These are phyloP conservation scores for Sporobolomyces pararoseus DNA, from an alignment of 768 basidiomycete species.

Conservation along the genomic window DNA sequence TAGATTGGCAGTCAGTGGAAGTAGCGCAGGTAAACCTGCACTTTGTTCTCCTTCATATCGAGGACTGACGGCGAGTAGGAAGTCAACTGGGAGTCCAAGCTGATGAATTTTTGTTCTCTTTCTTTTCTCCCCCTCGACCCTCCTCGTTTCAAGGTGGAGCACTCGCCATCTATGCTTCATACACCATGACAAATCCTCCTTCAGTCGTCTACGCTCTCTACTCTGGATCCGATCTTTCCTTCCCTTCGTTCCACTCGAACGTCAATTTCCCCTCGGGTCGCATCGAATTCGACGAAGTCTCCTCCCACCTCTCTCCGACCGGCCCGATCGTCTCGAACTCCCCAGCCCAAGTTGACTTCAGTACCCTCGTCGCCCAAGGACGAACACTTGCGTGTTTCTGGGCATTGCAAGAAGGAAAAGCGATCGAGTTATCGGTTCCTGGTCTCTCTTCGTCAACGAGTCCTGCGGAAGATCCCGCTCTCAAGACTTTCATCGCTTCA, in stretches of 20 bases:
- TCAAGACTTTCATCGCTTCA: slow-evolving; percentile 8
- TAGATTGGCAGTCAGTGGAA: slow-evolving; percentile 13
- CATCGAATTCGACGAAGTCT: slow-evolving; percentile 15
- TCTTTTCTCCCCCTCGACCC: too few relatives aligned
- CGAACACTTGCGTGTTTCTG: slow-evolving; percentile 36
- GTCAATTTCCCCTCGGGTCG: slow-evolving; percentile 33
- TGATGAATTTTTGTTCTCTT: too few relatives aligned
- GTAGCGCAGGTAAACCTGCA: slow-evolving; percentile 28
- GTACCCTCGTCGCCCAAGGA: slow-evolving; percentile 17
- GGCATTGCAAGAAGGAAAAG: slow-evolving; percentile 33
- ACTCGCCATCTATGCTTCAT: slow-evolving; percentile 28
- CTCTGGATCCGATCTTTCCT: slow-evolving; percentile 27
- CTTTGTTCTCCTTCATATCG: not conserved
- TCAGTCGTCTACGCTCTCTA: slow-evolving; percentile 21
- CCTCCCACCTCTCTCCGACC: slow-evolving; percentile 12
- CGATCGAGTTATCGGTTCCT: not conserved
- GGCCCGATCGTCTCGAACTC: slow-evolving; percentile 34
- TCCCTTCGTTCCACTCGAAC: slow-evolving; percentile 29
- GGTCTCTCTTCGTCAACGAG: not conserved
- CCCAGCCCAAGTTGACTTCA: slow-evolving; percentile 37
- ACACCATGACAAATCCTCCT: slow-evolving; percentile 26
- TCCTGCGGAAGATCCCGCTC: not conserved
- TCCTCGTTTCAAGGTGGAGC: slow-evolving; percentile 6
- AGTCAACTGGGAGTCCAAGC: too few relatives aligned
- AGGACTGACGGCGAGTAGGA: too few relatives aligned